These are phyloP conservation scores for Leccinum olivaceopallidum DNA, from an alignment of 768 basidiomycete species.

Conservation along the genomic window DNA sequence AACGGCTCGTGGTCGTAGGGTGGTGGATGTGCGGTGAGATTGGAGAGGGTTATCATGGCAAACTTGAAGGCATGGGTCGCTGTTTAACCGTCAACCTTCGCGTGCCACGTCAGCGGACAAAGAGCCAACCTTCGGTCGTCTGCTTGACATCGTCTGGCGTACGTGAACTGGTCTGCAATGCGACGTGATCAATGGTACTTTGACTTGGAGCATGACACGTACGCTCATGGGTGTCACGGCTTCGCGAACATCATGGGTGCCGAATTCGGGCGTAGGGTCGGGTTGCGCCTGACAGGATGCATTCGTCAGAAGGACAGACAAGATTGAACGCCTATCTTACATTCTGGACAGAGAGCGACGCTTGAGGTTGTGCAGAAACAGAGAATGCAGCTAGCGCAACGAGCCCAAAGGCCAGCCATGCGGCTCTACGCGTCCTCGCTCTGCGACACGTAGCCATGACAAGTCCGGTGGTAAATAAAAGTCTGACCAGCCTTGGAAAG, in stretches of 20 bases:
- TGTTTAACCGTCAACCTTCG: constrained; percentile 27
- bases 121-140: constrained; percentile 49
- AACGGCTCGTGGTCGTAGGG: constrained; percentile 55
- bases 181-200: constrained; percentile 3
- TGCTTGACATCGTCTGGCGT: constrained; percentile 38
- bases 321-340: constrained; percentile 10
- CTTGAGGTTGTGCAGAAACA: constrained; percentile 41
- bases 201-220: background rate
- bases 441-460: constrained; percentile 23
- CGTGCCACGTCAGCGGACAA: background rate
- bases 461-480: background rate
- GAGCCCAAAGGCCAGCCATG: constrained; percentile 63
- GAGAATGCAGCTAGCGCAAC: constrained; percentile 49
- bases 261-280: constrained; percentile 9
- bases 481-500: background rate
- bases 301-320: background rate
- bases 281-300: constrained; percentile 16
- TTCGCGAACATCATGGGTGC: constrained; percentile 10
- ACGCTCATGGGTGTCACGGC: constrained; percentile 18
- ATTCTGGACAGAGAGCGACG: constrained; percentile 14
- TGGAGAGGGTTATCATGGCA: constrained; percentile 65
- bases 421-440: constrained; percentile 41
- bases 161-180: constrained; percentile 16
- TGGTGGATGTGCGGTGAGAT: constrained; percentile 61
- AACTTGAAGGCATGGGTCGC: constrained; percentile 76